Evolutionary conservation across 2,329 filamentous ascomycete genomes (phyloP), one percentile per base, ranked within the genome.

Genomic region (Apiospora sp.): DNA sequence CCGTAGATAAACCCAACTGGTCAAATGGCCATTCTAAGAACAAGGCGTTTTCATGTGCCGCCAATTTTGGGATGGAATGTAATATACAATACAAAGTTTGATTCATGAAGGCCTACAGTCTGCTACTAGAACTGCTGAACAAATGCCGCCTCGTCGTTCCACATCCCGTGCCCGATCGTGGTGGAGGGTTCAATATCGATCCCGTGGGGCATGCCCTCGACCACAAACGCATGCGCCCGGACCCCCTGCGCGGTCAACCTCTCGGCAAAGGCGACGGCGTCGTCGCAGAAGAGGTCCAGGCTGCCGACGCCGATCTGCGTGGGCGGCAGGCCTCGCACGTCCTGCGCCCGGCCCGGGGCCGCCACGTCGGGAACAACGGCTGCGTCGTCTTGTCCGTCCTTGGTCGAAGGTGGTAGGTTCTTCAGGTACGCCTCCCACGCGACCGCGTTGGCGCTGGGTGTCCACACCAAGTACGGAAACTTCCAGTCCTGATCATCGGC

Each of bases 231-330:
- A 4, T 30, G 24, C 51, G 14, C 51, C 24, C 41, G 46, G 2
- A 77, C 73, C 16, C 72, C 71, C 6, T 71, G 71, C 27, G 58
- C 34, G 12, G 70, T 48, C 16, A 77, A 30, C 48, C 73, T 70
- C 16, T 24, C 68, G 16, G 75, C 73, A 44, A 71, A 77, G 6
- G 54, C 68, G 13, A 72, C 41, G 8, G 69, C 51, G 68, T 74
- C 75, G 16, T 74, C 73, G 16, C 69, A 71, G 67, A 77, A 77
- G 19, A 76, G 27, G 48, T 77, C 75, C 22, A 75, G 43, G 13
- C 67, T 48, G 1, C 75, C 73, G 8, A 76, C 72, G 3, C 73
- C 73, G 16, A 77, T 70, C 30, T 72, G 71, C 6, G 75, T 68
- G 19, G 72, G 69, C 30, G 75, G 75, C 14, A 77, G 69, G 6